phyloP scores from a whole-genome alignment of 2,329 filamentous ascomycete genomes.

The Aspergillus aculeatinus region DNA sequence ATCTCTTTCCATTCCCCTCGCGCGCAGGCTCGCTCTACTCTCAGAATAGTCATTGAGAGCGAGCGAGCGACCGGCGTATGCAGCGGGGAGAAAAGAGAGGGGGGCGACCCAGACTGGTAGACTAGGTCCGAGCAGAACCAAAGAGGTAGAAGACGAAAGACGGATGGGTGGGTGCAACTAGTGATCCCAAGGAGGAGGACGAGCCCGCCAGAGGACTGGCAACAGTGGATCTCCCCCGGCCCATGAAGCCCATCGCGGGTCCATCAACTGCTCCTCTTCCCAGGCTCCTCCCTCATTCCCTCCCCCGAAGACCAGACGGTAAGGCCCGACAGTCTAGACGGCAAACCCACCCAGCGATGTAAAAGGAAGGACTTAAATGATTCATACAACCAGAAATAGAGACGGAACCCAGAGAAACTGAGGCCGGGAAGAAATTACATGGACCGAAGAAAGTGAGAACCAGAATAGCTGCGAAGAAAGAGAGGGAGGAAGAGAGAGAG shows the following conservation, averaged over 20 bases:
- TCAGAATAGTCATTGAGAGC: slow-evolving; percentile 3
- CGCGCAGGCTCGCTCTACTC: background rate
- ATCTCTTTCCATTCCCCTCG: background rate
- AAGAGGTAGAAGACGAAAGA: slow-evolving; percentile 15
- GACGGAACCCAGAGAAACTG: background rate
- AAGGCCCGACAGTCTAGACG: slow-evolving; percentile 1
- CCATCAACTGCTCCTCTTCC: slow-evolving; percentile 8
- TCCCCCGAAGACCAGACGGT: background rate
- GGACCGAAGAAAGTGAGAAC: background rate
- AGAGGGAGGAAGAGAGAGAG: background rate
- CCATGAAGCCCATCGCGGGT: slow-evolving; percentile 21
- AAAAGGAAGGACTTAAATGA: background rate
- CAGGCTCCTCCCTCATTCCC: background rate
- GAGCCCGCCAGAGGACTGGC: slow-evolving; percentile 15
- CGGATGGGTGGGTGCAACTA: slow-evolving; percentile 22
- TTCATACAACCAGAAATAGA: background rate
- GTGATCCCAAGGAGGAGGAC: slow-evolving; percentile 26
- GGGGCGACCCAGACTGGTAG: slow-evolving; percentile 23
- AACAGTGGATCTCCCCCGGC: slow-evolving; percentile 20
- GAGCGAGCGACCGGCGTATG: slow-evolving; percentile 19
- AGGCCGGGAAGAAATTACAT: background rate
- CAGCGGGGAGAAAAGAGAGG: background rate
- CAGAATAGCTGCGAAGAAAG: background rate
- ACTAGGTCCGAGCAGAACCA: slow-evolving; percentile 18
- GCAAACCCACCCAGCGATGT: background rate